phyloP scores from a whole-genome alignment of 805 yeast species.

The Yamadazyma sp. region DNA sequence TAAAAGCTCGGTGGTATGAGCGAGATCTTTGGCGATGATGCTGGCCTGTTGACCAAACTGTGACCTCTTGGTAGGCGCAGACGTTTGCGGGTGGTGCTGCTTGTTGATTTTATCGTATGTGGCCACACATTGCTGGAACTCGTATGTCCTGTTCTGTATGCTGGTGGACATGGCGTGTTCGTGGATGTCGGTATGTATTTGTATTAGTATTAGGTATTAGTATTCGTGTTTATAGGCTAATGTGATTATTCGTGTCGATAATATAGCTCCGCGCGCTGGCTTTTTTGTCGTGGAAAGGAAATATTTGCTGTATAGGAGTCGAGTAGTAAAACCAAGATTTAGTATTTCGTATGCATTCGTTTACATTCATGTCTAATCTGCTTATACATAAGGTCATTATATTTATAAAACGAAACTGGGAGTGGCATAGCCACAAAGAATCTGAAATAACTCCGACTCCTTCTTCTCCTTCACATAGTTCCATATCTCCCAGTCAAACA shows the following conservation, averaged over 20 bases:
- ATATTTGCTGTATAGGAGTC: too few relatives aligned
- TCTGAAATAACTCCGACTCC: conserved; percentile 8
- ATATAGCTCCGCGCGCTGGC: too few relatives aligned
- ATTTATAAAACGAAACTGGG: conserved; percentile 9
- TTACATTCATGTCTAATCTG: neutral
- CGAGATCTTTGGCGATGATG: conserved; percentile 82
- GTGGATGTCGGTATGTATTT: too few relatives aligned
- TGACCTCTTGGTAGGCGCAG: conserved; percentile 29
- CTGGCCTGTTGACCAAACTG: conserved; percentile 65
- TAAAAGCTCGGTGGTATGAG: conserved; percentile 77
- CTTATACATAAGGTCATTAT: neutral
- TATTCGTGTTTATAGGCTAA: too few relatives aligned
- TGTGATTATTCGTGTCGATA: too few relatives aligned
- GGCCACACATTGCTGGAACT: conserved; percentile 88
- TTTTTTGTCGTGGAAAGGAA: too few relatives aligned
- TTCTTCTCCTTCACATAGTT: conserved; percentile 3
- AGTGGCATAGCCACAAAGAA: conserved; percentile 11
- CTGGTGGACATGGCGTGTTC: conserved; percentile 14
- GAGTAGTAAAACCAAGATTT: too few relatives aligned
- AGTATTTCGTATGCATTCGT: too few relatives aligned
- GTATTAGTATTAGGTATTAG: too few relatives aligned
- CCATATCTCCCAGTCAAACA: conserved; percentile 7
- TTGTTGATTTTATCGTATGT: conserved; percentile 66
- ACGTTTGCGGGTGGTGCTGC: conserved; percentile 27
- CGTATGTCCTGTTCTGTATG: conserved; percentile 83